Base-by-base conservation (phyloP, 2,329 filamentous ascomycete genomes). In the Xylaria multiplex region DNA sequence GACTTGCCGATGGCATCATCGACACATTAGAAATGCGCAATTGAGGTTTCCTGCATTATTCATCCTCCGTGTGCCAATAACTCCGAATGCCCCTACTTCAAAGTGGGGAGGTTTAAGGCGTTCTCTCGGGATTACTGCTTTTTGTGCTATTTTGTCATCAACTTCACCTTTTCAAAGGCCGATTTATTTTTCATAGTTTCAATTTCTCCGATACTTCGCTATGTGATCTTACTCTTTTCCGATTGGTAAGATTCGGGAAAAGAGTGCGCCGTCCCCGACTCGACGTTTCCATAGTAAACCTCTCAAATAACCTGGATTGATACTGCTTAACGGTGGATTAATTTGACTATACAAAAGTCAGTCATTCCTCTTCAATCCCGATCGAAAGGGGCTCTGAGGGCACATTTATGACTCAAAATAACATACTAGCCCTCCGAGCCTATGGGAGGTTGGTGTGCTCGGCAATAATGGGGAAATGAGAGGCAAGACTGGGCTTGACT, bases 401-500 rank as follows among this genome's bases (percentile, higher is more conserved):
- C 46, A 37, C 43, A 16, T 40, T 19, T 11, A 42, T n/a, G 16
- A 3, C 56, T 48, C 27, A 27, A 40, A 19, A n/a, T 42, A 40
- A 13, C 6, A 35, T 27, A 22, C 22, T 9, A 35, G 22, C 27
- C 27, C 27, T 27, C 27, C 1, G 27, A 27, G 6, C 6, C 9
- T 30, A 30, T 27, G 14, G 14, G 27, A 22, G 3, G 35, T 42
- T 22, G 1, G 43, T 30, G 37, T 7, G 56, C n/a, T 49, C 30
- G 19, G 11, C 3, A 40, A 54, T n/a, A 53, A 49, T 35, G 35
- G 19, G 1, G 43, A 9, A 37, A 40, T 19, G 6, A 27, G 32
- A 46, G 35, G 58, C 62, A 49, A 93, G 71, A 88, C 89, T 52
- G 90, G 85, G 27, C 96, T 86, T 68, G 86, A 80, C 83, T 95